These are phyloP conservation scores for apple (Malus domestica) DNA, from an alignment of 306 rosid genomes.

Conservation along the genomic window ASM211411v1 NC_041800.1:32275733-32276232, in stretches of 20 bases:
- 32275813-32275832: not conserved
- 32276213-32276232: slow-evolving; percentile 48
- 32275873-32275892: not conserved
- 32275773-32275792: not conserved
- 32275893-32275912: not conserved
- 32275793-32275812: not conserved
- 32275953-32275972: slow-evolving; percentile 1
- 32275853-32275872: not conserved
- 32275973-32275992: not conserved
- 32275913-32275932: not conserved
- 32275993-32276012: slow-evolving; percentile 14
- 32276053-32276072: slow-evolving; percentile 47
- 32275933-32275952: slow-evolving; percentile 6
- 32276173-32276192: slow-evolving; percentile 41
- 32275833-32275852: not conserved
- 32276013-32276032: slow-evolving; percentile 27
- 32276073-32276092: slow-evolving; percentile 31
- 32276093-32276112: slow-evolving; percentile 51
- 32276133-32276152: slow-evolving; percentile 47
- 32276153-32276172: slow-evolving; percentile 33
- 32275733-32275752: not conserved
- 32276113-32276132: slow-evolving; percentile 80
- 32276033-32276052: slow-evolving; percentile 52
- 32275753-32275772: not conserved
- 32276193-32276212: slow-evolving; percentile 67